Base-by-base conservation (phyloP, 2,329 filamentous ascomycete species). In the Paracorniculantispora psalliotae region DNA sequence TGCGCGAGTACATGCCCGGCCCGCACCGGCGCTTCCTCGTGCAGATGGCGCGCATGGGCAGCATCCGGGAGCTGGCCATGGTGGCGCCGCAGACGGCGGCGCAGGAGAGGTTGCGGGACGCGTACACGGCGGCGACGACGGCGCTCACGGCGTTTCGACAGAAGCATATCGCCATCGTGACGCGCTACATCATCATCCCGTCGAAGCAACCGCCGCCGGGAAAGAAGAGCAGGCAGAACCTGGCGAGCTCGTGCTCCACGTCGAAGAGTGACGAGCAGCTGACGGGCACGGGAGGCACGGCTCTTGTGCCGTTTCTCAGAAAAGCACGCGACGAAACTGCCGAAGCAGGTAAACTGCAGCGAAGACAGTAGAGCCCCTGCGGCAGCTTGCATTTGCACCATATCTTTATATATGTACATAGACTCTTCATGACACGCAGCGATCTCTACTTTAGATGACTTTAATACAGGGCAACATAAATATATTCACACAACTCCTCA, bases 1-100 rank as follows among this genome's bases (percentile, higher is more conserved):
- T 97, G 77, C 85, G 91, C 54, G 82, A 82, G 37, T 97, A 97
- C 75, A 97, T 97, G 92, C 92, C 92, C 0, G 90, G 89, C 0
- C 84, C 85, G 0, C 93, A 97, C 70, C 82, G 88, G 2, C 81
- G 84, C 2, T 96, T 97, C 73, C 79, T 97, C 1, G 80, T 87
- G 57, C 81, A 89, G 50, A 82, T 94, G 7, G 79, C 82, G 46
- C 78, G 79, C 5, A 83, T 91, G 56, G 83, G 89, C 23, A 96
- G 91, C 66, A 88, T 96, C 64, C 86, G 86, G 52, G 80, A 85
- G 47, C 88, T 88, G 57, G 91, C 83, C 75, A 68, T 81, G 70
- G 68, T 62, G 69, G 77, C 65, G 73, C 86, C 70, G 69, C 78
- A 59, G 71, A 89, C 51, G 71, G 77, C 61, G 67, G 85, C 66